Conservation (phyloP, 2,329 filamentous ascomycete species). For the Penicillium crustosum region DNA sequence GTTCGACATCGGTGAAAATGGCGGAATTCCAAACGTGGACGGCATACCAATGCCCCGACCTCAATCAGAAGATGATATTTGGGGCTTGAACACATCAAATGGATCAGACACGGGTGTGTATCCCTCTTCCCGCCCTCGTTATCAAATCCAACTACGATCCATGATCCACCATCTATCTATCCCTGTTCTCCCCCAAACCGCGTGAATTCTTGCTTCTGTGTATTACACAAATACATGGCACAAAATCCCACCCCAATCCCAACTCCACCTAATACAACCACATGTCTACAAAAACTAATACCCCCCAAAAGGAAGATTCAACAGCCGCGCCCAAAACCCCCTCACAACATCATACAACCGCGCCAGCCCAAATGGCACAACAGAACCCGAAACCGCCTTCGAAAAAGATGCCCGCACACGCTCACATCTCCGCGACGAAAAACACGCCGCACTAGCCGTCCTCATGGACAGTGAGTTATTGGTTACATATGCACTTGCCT, state of each 20-base stretch:
- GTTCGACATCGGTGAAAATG: background rate
- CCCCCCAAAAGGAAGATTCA: background rate
- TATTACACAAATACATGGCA: background rate
- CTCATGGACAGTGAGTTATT: slow-evolving; percentile 42
- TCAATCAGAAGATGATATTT: background rate
- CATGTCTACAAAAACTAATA: background rate
- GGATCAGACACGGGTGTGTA: background rate
- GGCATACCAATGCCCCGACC: background rate
- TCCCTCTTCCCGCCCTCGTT: background rate
- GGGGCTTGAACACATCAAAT: background rate
- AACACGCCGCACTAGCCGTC: slow-evolving; percentile 40
- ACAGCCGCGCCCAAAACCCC: background rate
- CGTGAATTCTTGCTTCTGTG: background rate
- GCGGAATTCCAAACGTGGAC: background rate
- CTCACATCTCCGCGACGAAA: slow-evolving; percentile 34
- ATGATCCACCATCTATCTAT: too few species aligned
- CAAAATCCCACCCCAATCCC: background rate
- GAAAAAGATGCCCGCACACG: slow-evolving; percentile 10
- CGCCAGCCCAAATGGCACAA: background rate
- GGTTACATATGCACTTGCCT: slow-evolving; percentile 41
- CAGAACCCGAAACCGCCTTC: background rate
- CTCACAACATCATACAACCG: background rate
- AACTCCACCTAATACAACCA: background rate
- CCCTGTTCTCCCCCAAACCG: background rate
- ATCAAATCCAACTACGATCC: background rate